Conservation (phyloP, 2,329 filamentous ascomycete genomes). For the Neonectria punicea region DNA sequence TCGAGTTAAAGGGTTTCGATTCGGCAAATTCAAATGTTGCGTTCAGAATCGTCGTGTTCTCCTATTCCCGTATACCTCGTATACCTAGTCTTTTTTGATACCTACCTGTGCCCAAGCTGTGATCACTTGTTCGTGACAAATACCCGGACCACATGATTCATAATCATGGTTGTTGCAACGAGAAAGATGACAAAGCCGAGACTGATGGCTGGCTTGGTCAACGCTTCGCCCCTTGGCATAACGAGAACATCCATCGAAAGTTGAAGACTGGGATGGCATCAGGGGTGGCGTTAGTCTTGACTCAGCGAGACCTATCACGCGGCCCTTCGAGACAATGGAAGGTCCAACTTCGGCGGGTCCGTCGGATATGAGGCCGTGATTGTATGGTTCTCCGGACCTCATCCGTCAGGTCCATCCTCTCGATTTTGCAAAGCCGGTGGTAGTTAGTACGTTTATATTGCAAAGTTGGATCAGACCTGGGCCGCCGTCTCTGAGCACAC, state of each 20-base stretch:
- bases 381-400: neutral
- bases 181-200: neutral
- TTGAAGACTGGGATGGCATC: too few species aligned
- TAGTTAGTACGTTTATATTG: neutral
- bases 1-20: constrained; percentile 47
- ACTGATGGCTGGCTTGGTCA: neutral
- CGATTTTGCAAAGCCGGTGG: neutral
- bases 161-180: neutral
- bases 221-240: neutral
- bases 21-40: constrained; percentile 50
- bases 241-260: too few species aligned
- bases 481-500: neutral
- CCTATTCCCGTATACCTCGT: constrained; percentile 17
- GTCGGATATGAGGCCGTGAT: too few species aligned
- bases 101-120: constrained; percentile 7
- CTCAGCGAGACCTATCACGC: neutral
- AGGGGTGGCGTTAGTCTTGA: too few species aligned
- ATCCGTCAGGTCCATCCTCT: neutral
- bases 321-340: neutral
- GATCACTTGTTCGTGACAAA: constrained; percentile 3
- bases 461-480: neutral
- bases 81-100: constrained; percentile 16
- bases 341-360: neutral
- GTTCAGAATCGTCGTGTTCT: constrained; percentile 31
- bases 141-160: neutral